Base-by-base conservation (phyloP, 2,329 filamentous ascomycete genomes). In the Diaporthe ampelina region DNA sequence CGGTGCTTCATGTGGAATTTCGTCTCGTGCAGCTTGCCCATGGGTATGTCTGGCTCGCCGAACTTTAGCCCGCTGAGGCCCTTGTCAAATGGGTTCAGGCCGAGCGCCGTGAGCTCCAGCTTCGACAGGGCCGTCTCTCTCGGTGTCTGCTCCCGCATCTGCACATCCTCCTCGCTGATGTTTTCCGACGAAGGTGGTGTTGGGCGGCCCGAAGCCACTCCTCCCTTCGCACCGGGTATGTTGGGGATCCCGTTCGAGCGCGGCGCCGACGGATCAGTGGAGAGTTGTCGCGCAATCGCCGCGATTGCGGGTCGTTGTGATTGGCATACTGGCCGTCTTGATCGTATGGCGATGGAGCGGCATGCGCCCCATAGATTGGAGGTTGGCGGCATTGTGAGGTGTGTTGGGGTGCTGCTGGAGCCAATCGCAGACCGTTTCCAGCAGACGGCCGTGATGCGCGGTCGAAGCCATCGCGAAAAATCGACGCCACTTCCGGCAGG, bases 1-100 rank as follows among this genome's bases (percentile, higher is more conserved):
- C 97, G 91, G 81, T 94, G 88, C 83, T 95, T 94, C 79, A 96
- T 85, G 84, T 94, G 88, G 81, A 87, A 82, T 40, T 86, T 80
- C 71, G 89, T 88, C 37, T 54, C 50, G 24, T 50, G 68, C 4
- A 76, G 72, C 48, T 76, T 76, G 13, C 92, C 89, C 70, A 95
- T 86, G 9, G 93, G 91, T 73, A 92, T 85, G 48, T 87, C 85
- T 1, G 95, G 95, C 76, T 94, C 85, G 5, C 90, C 91, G 80
- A 95, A 98, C 81, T 96, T 97, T 81, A 94, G 88, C n/a, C 94
- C 94, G 19, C 87, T 80, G 26, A 76, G 72, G 8, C 76, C 24
- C 19, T 75, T 73, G 73, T 82, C 79, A 72, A 80, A 81, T n/a
- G 81, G 78, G 35, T 80, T 78, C 19, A 82, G 73, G 40, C 83